Percentiles rank a stretch among this genome's conserved stretches.
Evolutionary conservation across 2,329 filamentous ascomycete genomes (phyloP).

Genomic region (Raffaelea arxii): DNA sequence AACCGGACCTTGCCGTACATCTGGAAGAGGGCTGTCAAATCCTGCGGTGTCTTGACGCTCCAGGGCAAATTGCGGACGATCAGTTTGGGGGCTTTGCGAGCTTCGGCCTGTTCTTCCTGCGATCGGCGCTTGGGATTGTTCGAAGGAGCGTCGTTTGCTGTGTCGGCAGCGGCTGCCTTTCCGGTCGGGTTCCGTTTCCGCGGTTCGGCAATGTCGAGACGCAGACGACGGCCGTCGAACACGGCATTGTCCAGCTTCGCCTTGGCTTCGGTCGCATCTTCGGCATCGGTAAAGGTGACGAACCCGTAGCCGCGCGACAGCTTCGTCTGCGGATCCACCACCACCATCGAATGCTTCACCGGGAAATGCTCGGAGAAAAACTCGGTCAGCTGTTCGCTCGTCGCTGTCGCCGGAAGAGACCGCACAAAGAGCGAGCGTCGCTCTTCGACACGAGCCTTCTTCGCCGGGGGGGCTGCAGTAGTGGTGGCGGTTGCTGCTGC

Average conservation of each 20-base stretch:
- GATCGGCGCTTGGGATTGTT: conserved; percentile 37
- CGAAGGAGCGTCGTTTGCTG: conserved; percentile 7
- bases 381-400: conserved; percentile 71
- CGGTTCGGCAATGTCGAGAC: conserved; percentile 79
- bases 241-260: conserved; percentile 70
- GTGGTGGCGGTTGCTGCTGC: not conserved
- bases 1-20: conserved; percentile 89
- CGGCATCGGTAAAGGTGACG: conserved; percentile 88
- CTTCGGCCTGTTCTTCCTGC: conserved; percentile 50
- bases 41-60: conserved; percentile 81
- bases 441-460: conserved; percentile 50
- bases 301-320: conserved; percentile 89
- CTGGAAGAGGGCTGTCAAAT: conserved; percentile 69
- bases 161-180: conserved; percentile 14
- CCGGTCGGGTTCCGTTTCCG: conserved; percentile 55
- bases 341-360: conserved; percentile 91
- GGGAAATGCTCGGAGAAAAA: conserved; percentile 93
- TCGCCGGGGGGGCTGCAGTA: conserved; percentile 26
- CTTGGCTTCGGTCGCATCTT: conserved; percentile 76
- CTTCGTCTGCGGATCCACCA: conserved; percentile 77
- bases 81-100: conserved; percentile 58
- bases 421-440: conserved; percentile 80
- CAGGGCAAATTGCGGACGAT: conserved; percentile 93
- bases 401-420: conserved; percentile 68
- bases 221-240: conserved; percentile 72